These are phyloP conservation scores for Meyerozyma elateridarum DNA, from an alignment of 1,139 yeast genomes.

Conservation along the genomic window DNA sequence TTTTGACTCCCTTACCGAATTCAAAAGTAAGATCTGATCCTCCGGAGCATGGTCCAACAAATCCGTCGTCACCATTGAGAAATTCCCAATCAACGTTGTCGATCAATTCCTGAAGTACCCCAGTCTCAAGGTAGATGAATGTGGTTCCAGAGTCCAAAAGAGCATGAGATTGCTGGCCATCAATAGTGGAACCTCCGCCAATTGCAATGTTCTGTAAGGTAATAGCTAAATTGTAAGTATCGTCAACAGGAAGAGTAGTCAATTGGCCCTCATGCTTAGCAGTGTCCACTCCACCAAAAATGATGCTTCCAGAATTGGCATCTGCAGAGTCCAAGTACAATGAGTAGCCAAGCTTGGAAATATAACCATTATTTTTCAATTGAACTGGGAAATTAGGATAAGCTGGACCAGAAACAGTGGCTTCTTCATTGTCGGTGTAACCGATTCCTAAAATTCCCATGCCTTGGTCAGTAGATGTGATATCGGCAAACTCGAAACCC, in stretches of 20 bases:
- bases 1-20: not conserved
- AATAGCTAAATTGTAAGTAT: not conserved
- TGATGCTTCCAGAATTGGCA: conserved; percentile 37
- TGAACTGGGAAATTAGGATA: conserved; percentile 19
- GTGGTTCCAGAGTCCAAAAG: conserved; percentile 43
- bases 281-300: conserved; percentile 57
- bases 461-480: conserved; percentile 7
- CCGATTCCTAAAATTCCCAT: conserved; percentile 20
- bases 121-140: conserved; percentile 24
- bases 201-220: not conserved
- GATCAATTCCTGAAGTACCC: too few species aligned
- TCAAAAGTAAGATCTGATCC: not conserved
- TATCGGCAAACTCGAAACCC: conserved; percentile 16
- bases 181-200: conserved; percentile 8
- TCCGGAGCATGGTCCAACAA: not conserved
- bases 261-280: conserved; percentile 48
- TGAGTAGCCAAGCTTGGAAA: conserved; percentile 18
- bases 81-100: too few species aligned
- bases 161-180: conserved; percentile 19
- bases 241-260: conserved; percentile 19
- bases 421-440: conserved; percentile 9
- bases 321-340: conserved; percentile 15
- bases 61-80: too few species aligned
- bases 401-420: too few species aligned
- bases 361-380: conserved; percentile 19